Evolutionary conservation across 2,329 filamentous ascomycete species (phyloP), one percentile per base, ranked within the genome.

Genomic region (Exophiala oligosperma): DNA sequence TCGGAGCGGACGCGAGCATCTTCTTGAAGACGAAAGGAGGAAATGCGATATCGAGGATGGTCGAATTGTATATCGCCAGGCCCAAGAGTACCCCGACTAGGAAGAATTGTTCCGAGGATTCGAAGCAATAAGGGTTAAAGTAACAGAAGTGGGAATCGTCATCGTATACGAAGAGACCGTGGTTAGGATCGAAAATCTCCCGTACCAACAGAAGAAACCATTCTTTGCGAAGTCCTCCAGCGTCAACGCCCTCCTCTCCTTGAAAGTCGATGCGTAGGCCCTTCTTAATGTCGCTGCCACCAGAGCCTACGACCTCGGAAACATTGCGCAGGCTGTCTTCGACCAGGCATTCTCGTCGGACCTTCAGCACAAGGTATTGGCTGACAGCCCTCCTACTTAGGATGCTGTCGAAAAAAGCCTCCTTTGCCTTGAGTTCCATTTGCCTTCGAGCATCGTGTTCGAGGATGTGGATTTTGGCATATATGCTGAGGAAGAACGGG

Each of bases 51-150:
- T 96, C 92, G 17, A 97, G 79, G 65, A 96, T 96, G 0, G 91
- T 96, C 2, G 91, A 95, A 73, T 97, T 96, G 76, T 96, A 96
- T 61, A 97, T 96, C 12, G 92, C 92, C 58, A 97, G 79, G 0
- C 92, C 92, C 54, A 97, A 81, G 6, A 96, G 81, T 11, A 94
- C 90, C 0, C 92, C 92, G 28, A 97, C 89, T 23, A 96, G 81
- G 70, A 94, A 96, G 73, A 90, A 97, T 65, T 96, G 91, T 69
- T 96, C 91, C 0, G 91, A 92, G 0, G 90, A 92, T 71, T 96
- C 92, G 66, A 96, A 92, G 14, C 90, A 91, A 70, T 88, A 85
- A 0, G 92, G 89, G 70, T 96, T 96, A 77, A 97, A 97, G 73
- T 96, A 97, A 74, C 92, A 96, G 70, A 89, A 91, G 48, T 85